phyloP scores from a whole-genome alignment of 177 flowering plant genomes.

The Vitis hybrid region DNA sequence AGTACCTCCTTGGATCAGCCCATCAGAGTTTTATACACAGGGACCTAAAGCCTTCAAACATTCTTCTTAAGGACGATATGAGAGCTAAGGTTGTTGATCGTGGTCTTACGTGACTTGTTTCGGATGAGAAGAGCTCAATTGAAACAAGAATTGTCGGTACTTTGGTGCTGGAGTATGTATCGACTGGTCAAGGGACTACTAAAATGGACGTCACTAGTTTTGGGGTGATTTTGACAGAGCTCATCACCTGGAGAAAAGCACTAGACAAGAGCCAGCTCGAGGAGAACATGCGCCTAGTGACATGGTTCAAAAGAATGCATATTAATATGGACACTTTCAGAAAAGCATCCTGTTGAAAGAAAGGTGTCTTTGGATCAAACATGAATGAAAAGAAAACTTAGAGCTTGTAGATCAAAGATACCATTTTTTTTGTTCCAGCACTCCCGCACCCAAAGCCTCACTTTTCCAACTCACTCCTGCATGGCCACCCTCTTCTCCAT shows the following conservation, averaged over 20 bases:
- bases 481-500: no score
- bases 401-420: no score
- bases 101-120: constrained; percentile 39
- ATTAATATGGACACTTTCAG: constrained; percentile 48
- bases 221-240: constrained; percentile 61
- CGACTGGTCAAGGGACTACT: constrained; percentile 59
- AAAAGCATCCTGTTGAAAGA: constrained; percentile 14
- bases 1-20: constrained; percentile 36
- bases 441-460: no score
- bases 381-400: no score
- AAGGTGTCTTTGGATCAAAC: no score
- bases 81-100: constrained; percentile 44
- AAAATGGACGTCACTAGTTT: constrained; percentile 62
- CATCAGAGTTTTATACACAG: constrained; percentile 36
- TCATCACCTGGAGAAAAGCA: constrained; percentile 58
- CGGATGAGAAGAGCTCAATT: constrained; percentile 38
- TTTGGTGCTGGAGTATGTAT: constrained; percentile 47
- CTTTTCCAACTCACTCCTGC: no score
- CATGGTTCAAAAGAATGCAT: constrained; percentile 64
- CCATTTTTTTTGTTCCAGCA: no score
- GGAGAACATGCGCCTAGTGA: constrained; percentile 54
- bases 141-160: constrained; percentile 46
- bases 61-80: constrained; percentile 46
- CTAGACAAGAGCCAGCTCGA: constrained; percentile 55
- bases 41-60: constrained; percentile 23